Base-by-base conservation (phyloP, 108 stramenopile species). In the Nitzschia sp. region DNA sequence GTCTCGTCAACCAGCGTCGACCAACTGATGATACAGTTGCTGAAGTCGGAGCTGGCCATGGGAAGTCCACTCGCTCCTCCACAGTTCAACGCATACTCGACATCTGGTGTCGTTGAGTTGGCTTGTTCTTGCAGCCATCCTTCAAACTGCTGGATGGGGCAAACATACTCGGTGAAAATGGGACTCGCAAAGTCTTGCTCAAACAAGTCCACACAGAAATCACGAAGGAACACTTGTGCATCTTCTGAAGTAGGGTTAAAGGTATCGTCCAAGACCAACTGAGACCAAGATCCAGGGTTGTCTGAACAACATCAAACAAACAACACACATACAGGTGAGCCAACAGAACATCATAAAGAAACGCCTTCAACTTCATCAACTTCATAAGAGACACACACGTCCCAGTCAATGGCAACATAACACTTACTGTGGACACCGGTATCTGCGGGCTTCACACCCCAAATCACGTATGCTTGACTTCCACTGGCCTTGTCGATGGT, bases 101-200 rank as follows among this genome's bases (percentile, higher is more conserved):
- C 20, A 14, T 40, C 21, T 17, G 53, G 41, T 19, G 21, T 3
- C n/a, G 10, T 22, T 3, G 66, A 69, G 51, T 26, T 29, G 8
- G 72, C 57, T 50, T 80, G 67, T 0, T 68, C 67, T 11, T 67
- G 17, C 17, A 84, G 51, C 83, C 83, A 84, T 6, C n/a, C 1
- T 53, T 84, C 70, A 41, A 84, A 84, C 6, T 21, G 6, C 14
- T 73, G 74, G 26, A 84, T 75, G 1, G 79, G 55, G 69, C 83
- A 84, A n/a, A 39, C 72, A 55, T 69, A 73, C 10, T 69, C 56
- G 15, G 38, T 26, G 15, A 34, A 17, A 11, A 57, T 38, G 41
- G 46, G 19, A 8, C 10, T 43, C 2, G 75, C 77, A 66, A 83
- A 83, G 37, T 79, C 75, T 67, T 64, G 41, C 6, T 40, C 71